Evolutionary conservation across 768 basidiomycete species (phyloP).

Genomic region (Hebeloma cylindrosporum): DNA sequence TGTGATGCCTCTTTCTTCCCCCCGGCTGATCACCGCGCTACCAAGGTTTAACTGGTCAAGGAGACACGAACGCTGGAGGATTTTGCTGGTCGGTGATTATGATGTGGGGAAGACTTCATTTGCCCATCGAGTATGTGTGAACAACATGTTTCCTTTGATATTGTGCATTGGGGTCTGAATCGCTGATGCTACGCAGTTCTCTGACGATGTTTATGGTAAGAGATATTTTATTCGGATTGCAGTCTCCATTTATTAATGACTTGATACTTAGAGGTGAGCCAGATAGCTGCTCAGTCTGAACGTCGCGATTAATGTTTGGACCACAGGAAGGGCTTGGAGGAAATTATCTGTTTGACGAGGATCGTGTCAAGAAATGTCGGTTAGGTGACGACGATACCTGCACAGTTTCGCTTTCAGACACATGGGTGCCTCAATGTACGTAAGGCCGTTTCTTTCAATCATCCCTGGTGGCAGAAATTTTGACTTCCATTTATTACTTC

Average conservation of each 20-base stretch:
- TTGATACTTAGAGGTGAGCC: conserved; percentile 1
- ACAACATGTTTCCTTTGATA: background rate
- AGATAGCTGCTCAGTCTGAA: too few relatives aligned
- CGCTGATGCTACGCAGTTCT: conserved; percentile 17
- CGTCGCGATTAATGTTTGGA: background rate
- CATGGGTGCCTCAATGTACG: conserved; percentile 26
- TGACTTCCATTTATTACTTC: conserved; percentile 1
- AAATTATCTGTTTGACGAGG: conserved; percentile 17
- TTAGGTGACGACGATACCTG: conserved; percentile 12
- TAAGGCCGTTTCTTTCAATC: background rate
- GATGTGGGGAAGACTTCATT: conserved; percentile 32
- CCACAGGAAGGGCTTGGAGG: conserved; percentile 18
- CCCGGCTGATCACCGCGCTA: conserved; percentile 7
- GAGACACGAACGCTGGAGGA: conserved; percentile 21
- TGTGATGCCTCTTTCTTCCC: conserved; percentile 3
- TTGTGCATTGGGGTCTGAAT: background rate
- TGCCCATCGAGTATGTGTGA: conserved; percentile 23
- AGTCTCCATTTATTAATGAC: background rate
- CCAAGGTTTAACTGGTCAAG: conserved; percentile 16
- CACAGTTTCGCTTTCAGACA: conserved; percentile 18
- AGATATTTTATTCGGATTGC: background rate
- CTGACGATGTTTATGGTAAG: conserved; percentile 21
- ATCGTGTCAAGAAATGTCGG: conserved; percentile 15
- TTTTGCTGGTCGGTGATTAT: conserved; percentile 27
- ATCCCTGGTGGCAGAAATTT: background rate